These are phyloP conservation scores for Micractinium sp. DNA, from an alignment of 139 green algal species.

Conservation along the genomic window DNA sequence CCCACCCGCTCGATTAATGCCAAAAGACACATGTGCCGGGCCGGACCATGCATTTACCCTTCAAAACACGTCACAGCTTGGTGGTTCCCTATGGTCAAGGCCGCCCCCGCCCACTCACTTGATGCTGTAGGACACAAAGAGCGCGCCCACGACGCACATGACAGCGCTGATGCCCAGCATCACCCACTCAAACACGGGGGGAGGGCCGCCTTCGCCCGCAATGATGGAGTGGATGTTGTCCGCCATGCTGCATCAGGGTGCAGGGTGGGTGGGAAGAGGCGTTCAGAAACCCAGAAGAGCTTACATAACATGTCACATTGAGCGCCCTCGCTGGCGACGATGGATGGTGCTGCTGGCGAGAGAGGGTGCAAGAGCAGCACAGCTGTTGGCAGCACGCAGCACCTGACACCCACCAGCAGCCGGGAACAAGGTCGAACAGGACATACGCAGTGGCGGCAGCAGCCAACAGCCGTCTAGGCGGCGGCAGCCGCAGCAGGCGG, in stretches of 20 bases:
- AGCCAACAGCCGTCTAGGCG: neutral
- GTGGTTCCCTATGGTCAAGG: too few species aligned
- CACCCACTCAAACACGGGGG: constrained; percentile 46
- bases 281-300: neutral
- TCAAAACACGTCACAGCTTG: neutral
- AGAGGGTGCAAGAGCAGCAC: neutral
- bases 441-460: neutral
- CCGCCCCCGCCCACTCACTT: constrained; percentile 32
- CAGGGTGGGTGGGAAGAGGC: neutral
- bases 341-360: too few species aligned
- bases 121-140: constrained; percentile 47
- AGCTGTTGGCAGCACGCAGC: too few species aligned
- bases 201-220: constrained; percentile 6
- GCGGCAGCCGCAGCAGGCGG: too few species aligned
- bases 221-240: constrained; percentile 51
- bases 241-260: constrained; percentile 25
- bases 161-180: constrained; percentile 41
- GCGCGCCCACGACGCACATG: constrained; percentile 45
- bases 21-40: neutral
- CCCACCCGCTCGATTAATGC: too few species aligned
- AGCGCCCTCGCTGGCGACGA: too few species aligned
- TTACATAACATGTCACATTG: too few species aligned
- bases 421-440: too few species aligned
- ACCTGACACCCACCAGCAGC: too few species aligned
- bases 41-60: too few species aligned